Evolutionary conservation across 192 early-diverging fungal genomes (phyloP), one percentile per base, ranked within the genome.

Genomic region (Cetraspora pellucida): DNA sequence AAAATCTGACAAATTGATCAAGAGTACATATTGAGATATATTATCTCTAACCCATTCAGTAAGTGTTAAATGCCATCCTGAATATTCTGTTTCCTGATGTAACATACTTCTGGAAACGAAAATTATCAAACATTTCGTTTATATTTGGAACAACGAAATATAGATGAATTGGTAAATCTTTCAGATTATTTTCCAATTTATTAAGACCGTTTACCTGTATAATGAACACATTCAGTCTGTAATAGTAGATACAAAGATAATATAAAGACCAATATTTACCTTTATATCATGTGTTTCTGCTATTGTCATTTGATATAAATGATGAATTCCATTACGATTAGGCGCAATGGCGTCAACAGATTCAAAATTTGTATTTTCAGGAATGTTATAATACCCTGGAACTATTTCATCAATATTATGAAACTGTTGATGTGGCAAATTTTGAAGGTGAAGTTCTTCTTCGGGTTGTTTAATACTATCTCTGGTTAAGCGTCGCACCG

Each of bases 1-100:
- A 37, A 37, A 37, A 37, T 37, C 31, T 37, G 63, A 65, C 14
- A 65, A 37, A 65, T 65, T 65, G 63, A 65, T 65, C 31, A 58
- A n/a, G 23, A 65, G 63, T 43, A 65, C 63, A 65, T 65, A 65
- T 28, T 65, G 63, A 65, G 30, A 3, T n/a, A 65, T n/a, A 60
- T 60, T 65, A 65, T 65, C 25, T n/a, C 31, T 65, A 49, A 70
- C 30, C 68, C 49, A 70, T 54, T 70, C 5, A 6, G 50, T 70
- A 30, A 21, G 19, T 13, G 3, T 8, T 19, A 52, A 52, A 66
- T 66, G 23, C 64, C 64, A 66, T 66, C 64, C 64, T 66, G 9
- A 4, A 66, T 66, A 66, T 46, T 66, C 44, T 19, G 0, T 23
- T 7, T 11, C 1, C 21, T 66, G 43, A 16, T 66, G 21, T 66